Evolutionary conservation across 495 filamentous ascomycete genomes (phyloP).

Genomic region (Xylaria intraflava): DNA sequence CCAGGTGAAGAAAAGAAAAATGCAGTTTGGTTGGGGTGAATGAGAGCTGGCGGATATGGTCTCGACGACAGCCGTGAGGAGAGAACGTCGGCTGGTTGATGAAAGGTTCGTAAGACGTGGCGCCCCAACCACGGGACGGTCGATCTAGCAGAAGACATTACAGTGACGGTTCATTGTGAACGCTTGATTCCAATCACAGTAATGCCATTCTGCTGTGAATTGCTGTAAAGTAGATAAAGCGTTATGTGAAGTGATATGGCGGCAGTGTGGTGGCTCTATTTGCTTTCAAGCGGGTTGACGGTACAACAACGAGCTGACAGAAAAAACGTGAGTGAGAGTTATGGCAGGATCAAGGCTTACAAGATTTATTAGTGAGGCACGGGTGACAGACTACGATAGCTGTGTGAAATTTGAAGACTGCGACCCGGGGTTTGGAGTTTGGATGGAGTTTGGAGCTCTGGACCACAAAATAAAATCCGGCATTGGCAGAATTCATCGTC

Average conservation of each 20-base stretch:
- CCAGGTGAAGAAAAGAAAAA: conserved; percentile 13
- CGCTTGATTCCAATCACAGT: background rate
- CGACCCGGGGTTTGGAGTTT: background rate
- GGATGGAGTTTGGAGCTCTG: background rate
- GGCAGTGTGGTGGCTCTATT: background rate
- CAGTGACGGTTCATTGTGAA: conserved; percentile 31
- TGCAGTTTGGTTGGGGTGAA: conserved; percentile 15
- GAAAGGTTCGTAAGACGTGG: conserved; percentile 38
- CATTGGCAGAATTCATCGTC: conserved; percentile 7
- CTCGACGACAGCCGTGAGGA: conserved; percentile 28
- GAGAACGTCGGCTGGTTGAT: conserved; percentile 31
- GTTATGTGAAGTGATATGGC: background rate
- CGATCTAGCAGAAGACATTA: conserved; percentile 41
- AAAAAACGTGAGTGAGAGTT: background rate
- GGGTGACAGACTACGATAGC: background rate
- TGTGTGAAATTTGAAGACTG: background rate
- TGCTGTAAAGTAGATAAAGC: background rate
- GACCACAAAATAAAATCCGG: conserved; percentile 2
- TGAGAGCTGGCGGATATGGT: conserved; percentile 16
- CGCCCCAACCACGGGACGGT: conserved; percentile 40
- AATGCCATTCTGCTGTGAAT: background rate
- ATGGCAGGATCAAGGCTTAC: background rate
- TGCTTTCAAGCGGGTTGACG: background rate
- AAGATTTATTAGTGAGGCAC: background rate
- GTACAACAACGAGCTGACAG: background rate